Conservation (phyloP, 768 basidiomycete species). For the Kwoniella bestiolae region DNA sequence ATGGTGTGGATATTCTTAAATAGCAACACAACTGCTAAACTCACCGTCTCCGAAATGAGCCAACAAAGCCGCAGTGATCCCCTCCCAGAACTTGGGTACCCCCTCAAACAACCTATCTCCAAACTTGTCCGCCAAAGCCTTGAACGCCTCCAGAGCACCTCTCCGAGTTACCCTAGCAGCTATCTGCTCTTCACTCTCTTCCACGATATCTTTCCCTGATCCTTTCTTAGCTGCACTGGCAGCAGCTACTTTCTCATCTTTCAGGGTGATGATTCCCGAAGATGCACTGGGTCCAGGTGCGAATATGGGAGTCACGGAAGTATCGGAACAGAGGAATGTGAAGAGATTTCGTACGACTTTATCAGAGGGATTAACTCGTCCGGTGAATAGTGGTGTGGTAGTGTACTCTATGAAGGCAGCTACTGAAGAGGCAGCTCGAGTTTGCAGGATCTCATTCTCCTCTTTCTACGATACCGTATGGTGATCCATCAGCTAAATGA, state of each 20-base stretch:
- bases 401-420: slow-evolving; percentile 88
- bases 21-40: background rate
- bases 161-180: slow-evolving; percentile 76
- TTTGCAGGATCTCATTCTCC: slow-evolving; percentile 84
- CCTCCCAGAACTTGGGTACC: slow-evolving; percentile 95
- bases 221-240: slow-evolving; percentile 46
- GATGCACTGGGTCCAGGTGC: slow-evolving; percentile 58
- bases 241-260: slow-evolving; percentile 48
- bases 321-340: slow-evolving; percentile 93
- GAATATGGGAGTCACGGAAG: slow-evolving; percentile 86
- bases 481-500: slow-evolving; percentile 36
- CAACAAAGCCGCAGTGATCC: slow-evolving; percentile 78
- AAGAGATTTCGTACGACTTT: slow-evolving; percentile 98
- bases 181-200: slow-evolving; percentile 63
- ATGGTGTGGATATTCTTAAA: too few species aligned
- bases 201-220: slow-evolving; percentile 31
- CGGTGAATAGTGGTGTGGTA: slow-evolving; percentile 62
- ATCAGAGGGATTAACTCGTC: slow-evolving; percentile 81
- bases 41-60: slow-evolving; percentile 47
- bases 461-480: slow-evolving; percentile 60
- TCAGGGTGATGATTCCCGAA: slow-evolving; percentile 79
- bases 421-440: slow-evolving; percentile 81
- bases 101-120: slow-evolving; percentile 71
- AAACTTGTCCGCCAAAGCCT: slow-evolving; percentile 75
- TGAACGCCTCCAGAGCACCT: slow-evolving; percentile 83